Evolutionary conservation across 345 rosid genomes (phyloP).

Genomic region (Brassica carinata): DNA sequence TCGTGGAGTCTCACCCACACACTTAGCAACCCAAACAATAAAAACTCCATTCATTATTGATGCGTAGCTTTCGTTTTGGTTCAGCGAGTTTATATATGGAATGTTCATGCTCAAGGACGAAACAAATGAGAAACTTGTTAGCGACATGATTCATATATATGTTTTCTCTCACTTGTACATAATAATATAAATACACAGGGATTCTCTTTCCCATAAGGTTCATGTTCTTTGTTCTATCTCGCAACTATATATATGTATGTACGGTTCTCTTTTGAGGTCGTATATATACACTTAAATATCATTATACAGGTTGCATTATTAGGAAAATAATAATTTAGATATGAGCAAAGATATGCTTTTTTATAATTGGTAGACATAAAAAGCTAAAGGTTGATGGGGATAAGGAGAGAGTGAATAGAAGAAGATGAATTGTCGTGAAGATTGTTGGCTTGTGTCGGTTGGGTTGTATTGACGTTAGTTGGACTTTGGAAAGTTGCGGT

Average conservation of each 20-base stretch:
- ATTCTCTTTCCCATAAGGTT: constrained; percentile 19
- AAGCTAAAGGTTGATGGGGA: constrained; percentile 35
- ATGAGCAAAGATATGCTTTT: constrained; percentile 15
- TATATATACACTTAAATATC: background rate
- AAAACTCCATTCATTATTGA: constrained; percentile 27
- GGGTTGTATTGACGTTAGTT: constrained; percentile 23
- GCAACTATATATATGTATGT: background rate
- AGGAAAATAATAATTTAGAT: constrained; percentile 3
- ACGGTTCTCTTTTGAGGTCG: background rate
- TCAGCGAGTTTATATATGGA: constrained; percentile 17
- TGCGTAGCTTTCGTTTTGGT: constrained; percentile 23
- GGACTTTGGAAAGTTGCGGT: constrained; percentile 22
- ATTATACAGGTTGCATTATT: constrained; percentile 22
- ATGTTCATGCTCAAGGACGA: constrained; percentile 23
- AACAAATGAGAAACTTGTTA: background rate
- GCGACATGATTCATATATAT: constrained; percentile 1
- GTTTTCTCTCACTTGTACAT: constrained; percentile 29
- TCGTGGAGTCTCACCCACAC: constrained; percentile 70
- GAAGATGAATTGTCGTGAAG: constrained; percentile 30
- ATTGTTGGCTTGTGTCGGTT: constrained; percentile 37
- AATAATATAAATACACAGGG: constrained; percentile 30
- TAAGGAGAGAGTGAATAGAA: constrained; percentile 18
- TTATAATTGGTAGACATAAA: constrained; percentile 32
- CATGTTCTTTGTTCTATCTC: background rate
- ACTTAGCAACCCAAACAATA: constrained; percentile 49